phyloP scores from a whole-genome alignment of 495 filamentous ascomycete genomes.

The Neurospora sp. region DNA sequence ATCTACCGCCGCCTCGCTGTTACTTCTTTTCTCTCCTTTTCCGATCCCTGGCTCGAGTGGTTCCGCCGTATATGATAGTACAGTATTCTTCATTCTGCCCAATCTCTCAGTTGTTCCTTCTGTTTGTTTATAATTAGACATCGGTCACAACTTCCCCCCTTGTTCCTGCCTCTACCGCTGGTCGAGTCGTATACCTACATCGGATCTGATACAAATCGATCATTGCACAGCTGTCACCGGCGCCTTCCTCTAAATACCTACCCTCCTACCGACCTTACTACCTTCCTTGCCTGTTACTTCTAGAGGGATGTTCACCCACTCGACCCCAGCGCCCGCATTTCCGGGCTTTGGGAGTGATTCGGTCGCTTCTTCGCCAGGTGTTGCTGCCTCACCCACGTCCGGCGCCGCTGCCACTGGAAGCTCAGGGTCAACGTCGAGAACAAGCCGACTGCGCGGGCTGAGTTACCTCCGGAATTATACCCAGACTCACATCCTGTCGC shows the following conservation, averaged over 20 bases:
- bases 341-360: slow-evolving; percentile 27
- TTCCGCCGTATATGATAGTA: neutral
- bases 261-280: neutral
- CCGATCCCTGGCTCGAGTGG: neutral
- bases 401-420: neutral
- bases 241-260: neutral
- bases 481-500: slow-evolving; percentile 50
- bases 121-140: neutral
- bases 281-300: neutral
- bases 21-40: neutral
- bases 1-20: neutral
- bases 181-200: neutral
- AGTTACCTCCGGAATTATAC: slow-evolving; percentile 67
- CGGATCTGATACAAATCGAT: neutral
- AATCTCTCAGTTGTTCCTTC: neutral
- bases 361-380: slow-evolving; percentile 22
- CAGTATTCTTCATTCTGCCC: neutral
- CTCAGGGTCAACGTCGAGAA: slow-evolving; percentile 31
- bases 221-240: neutral
- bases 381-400: slow-evolving; percentile 34
- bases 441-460: slow-evolving; percentile 57
- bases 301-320: slow-evolving; percentile 43
- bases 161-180: neutral
- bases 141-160: neutral
- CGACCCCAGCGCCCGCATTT: slow-evolving; percentile 36